Evolutionary conservation across 2,329 filamentous ascomycete genomes (phyloP), one percentile per base, ranked within the genome.

Genomic region (Arthroderma sp.): DNA sequence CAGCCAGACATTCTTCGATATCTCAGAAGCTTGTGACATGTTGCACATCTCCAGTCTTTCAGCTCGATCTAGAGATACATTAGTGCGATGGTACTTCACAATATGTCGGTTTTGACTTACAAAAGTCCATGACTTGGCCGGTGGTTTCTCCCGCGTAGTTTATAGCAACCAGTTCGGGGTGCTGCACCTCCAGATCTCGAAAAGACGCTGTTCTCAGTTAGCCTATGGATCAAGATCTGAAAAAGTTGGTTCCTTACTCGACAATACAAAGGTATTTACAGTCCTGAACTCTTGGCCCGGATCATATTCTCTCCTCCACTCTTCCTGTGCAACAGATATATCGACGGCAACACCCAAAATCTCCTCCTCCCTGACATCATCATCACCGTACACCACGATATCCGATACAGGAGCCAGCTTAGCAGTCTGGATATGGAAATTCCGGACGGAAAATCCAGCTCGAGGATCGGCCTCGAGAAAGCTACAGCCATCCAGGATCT

Each of bases 351-450:
- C 58, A 67, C 77, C 73, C 66, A 83, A 54, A 60, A 94, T 67
- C 46, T 80, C 79, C 43, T 75, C 72, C 38, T 76, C 74, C 28
- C 74, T 65, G 1, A 71, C 72, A 33, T 70, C 66, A 51, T 86
- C 76, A 44, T 89, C 83, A 8, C 86, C 86, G 59, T 98, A 98
- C 1, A 98, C 77, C 36, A 98, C 75, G 51, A 98, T 86, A 60
- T 98, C 91, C 0, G 88, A 95, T 6, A 91, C 76, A 52, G 83
- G 78, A 44, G 88, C 88, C 52, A 85, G 70, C 62, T 98, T 98
- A 47, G 83, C 83, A 0, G 85, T 76, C 63, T 98, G 91, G 34
- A 96, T 96, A 56, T 96, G 89, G 59, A 98, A 98, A 62, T 96
- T 96, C 38, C 91, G 79, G 37, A 96, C 88, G 4, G 86, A 94